These are phyloP conservation scores for Penicillium capsulatum DNA, from an alignment of 2,329 filamentous ascomycete species.

Conservation along the genomic window DNA sequence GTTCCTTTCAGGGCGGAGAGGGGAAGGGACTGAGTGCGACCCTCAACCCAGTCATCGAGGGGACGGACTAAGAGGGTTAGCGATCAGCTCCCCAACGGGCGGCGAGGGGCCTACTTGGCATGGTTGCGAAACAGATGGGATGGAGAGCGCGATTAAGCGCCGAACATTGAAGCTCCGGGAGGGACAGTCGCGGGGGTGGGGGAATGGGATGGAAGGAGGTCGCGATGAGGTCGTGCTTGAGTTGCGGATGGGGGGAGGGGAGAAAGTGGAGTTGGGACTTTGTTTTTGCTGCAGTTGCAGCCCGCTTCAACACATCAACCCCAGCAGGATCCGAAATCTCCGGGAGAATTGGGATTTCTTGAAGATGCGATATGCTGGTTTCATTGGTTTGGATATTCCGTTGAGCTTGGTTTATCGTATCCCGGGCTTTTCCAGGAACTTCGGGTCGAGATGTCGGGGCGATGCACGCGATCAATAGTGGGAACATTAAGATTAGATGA, in stretches of 20 bases:
- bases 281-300: slow-evolving; percentile 8
- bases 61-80: slow-evolving; percentile 39
- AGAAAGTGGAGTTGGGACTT: slow-evolving; percentile 20
- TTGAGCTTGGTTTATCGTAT: too few relatives aligned
- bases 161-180: slow-evolving; percentile 27
- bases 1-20: slow-evolving; percentile 69
- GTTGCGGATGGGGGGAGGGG: slow-evolving; percentile 18
- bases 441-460: too few relatives aligned
- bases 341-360: too few relatives aligned
- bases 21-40: slow-evolving; percentile 54
- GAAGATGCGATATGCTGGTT: too few relatives aligned
- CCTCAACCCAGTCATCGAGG: slow-evolving; percentile 56
- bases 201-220: not conserved
- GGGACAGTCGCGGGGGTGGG: slow-evolving; percentile 5
- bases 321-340: too few relatives aligned
- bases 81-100: slow-evolving; percentile 6
- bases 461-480: too few relatives aligned
- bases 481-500: too few relatives aligned
- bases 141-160: slow-evolving; percentile 23
- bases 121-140: slow-evolving; percentile 27
- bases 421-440: too few relatives aligned
- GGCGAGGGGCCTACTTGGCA: slow-evolving; percentile 35
- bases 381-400: too few relatives aligned
- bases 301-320: not conserved
- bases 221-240: slow-evolving; percentile 1